Percentiles rank a stretch among this genome's conserved stretches.
Evolutionary conservation across 2,329 filamentous ascomycete species (phyloP).

Genomic region (Aspergillus sp.): DNA sequence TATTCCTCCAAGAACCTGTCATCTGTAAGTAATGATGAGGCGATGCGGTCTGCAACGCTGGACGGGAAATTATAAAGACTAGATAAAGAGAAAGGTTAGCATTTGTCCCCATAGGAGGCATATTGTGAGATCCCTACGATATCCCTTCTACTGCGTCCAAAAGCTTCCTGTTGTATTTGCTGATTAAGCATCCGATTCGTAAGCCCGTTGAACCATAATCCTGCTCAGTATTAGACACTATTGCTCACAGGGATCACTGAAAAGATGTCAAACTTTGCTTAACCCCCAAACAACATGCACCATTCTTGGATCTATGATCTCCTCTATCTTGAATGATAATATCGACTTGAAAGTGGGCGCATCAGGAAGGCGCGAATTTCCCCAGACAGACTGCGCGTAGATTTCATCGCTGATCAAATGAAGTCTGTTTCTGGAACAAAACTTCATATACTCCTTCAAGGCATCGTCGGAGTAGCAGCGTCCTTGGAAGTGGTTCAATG

Average conservation of each 20-base stretch:
- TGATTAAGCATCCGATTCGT: neutral
- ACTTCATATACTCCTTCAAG: neutral
- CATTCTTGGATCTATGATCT: neutral
- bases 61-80: neutral
- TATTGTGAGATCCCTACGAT: neutral
- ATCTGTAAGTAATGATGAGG: neutral
- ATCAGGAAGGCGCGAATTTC: neutral
- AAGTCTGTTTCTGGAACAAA: neutral
- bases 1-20: neutral
- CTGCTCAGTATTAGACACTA: neutral
- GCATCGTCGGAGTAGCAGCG: neutral
- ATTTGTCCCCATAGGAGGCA: neutral
- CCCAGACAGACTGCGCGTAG: neutral
- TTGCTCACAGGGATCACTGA: neutral
- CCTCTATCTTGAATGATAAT: neutral
- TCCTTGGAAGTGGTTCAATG: neutral
- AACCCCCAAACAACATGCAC: neutral
- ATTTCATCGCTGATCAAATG: neutral
- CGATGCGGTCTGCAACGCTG: neutral
- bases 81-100: neutral
- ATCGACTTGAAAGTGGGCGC: neutral
- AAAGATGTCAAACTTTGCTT: neutral
- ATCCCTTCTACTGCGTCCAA: neutral
- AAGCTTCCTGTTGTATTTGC: neutral
- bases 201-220: neutral